Evolutionary conservation across 139 green algal species (phyloP), one percentile per base, ranked within the genome.

Genomic region (Closterium sp.): DNA sequence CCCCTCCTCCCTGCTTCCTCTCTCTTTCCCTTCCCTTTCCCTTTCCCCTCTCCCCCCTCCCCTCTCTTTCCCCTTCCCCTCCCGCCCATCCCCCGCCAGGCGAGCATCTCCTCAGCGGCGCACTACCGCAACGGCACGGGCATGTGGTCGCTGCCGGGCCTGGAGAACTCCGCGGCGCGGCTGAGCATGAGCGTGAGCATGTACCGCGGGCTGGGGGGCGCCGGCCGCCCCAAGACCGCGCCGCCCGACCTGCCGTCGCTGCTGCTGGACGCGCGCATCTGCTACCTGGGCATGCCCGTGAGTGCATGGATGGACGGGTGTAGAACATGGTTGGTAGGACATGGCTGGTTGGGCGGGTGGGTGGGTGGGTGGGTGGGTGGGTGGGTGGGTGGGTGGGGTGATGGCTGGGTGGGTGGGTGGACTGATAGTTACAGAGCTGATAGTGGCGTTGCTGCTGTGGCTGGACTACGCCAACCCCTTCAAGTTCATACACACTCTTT

Each of bases 371-470:
- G 38, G 50, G 50, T 73, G 50, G 17, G 11, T 24, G 62, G 17
- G 17, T 79, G 19, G 62, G 17, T 79, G 17, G 62, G 13, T 22
- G 17, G 17, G 27, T 79, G 17, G 50, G 50, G 2, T 7, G 13
- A 21, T 42, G 34, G 34, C 6, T 42, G 38, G 38, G 13, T 50
- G 38, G 38, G 13, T 50, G 85, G 29, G 17, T 89, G 86, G 62
- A 22, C n/a, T n/a, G n/a, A n/a, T n/a, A n/a, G n/a, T n/a, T n/a
- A 99, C 98, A 30, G 98, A 99, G 97, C 97, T 99, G 7, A 97
- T 99, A 93, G 97, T 99, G 38, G 97, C 97, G 22, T 97, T 99
- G 97, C 96, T 99, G 38, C 96, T 99, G 3, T 99, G 98, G 92
- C 96, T 99, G 30, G 96, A 85, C 31, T 89, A 17, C 10, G 62